Percentiles rank a stretch among this genome's conserved stretches.
phyloP scores from a whole-genome alignment of 2,329 filamentous ascomycete genomes.

The Colletotrichum phormii region DNA sequence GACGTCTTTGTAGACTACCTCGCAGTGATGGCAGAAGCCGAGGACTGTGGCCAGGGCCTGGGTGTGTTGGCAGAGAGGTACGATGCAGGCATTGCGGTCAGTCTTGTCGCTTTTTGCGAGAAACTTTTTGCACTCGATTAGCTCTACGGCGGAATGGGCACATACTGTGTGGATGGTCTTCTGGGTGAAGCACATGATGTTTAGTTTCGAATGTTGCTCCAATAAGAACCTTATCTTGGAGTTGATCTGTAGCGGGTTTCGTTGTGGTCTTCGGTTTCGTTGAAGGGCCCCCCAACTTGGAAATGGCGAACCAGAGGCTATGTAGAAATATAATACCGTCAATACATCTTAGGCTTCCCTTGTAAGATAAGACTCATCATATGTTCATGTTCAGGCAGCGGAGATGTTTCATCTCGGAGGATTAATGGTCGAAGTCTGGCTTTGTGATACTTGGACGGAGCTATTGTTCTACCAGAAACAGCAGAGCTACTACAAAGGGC shows the following conservation, averaged over 20 bases:
- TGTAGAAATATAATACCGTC: background rate
- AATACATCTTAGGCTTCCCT: background rate
- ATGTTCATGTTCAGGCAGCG: background rate
- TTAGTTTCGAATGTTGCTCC: background rate
- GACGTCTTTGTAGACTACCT: background rate
- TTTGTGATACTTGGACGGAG: background rate
- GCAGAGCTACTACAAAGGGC: background rate
- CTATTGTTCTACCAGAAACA: background rate
- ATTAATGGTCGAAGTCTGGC: background rate
- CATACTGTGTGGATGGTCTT: constrained; percentile 1
- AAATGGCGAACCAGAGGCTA: background rate
- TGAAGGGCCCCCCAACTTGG: background rate
- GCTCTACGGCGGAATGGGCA: constrained; percentile 6
- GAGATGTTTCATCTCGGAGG: background rate
- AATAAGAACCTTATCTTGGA: background rate
- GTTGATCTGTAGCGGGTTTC: background rate
- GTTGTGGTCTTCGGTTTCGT: background rate
- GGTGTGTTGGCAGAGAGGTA: constrained; percentile 17
- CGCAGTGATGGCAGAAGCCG: constrained; percentile 26
- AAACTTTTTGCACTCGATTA: background rate
- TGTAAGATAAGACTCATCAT: background rate
- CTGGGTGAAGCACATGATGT: constrained; percentile 1
- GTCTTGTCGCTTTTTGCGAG: background rate
- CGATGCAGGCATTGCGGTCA: background rate
- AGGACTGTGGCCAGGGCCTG: background rate